Evolutionary conservation across 495 filamentous ascomycete species (phyloP).

Genomic region (Bryoglossum gracile): DNA sequence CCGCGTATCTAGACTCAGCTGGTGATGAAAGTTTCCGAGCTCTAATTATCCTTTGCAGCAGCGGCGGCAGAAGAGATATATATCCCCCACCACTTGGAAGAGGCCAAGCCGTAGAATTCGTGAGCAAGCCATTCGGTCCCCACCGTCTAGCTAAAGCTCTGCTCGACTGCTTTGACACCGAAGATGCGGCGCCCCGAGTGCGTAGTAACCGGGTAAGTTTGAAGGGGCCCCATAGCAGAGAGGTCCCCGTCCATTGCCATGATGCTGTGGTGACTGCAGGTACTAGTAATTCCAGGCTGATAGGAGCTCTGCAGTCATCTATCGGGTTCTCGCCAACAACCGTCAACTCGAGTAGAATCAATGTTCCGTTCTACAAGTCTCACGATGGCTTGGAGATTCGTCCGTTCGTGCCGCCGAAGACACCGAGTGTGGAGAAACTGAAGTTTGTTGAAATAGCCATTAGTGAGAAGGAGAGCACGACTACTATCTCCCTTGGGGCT

Average conservation of each 20-base stretch:
- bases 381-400: no score
- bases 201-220: slow-evolving; percentile 7
- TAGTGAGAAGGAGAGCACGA: no score
- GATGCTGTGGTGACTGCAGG: slow-evolving; percentile 10
- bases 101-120: slow-evolving; percentile 12
- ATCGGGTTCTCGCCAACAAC: slow-evolving; percentile 17
- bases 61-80: slow-evolving; percentile 8
- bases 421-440: no score
- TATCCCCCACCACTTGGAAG: not conserved
- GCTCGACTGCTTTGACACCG: slow-evolving; percentile 13
- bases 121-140: slow-evolving; percentile 20
- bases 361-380: no score
- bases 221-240: not conserved
- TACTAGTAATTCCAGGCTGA: slow-evolving; percentile 10
- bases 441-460: no score
- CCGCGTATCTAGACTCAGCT: slow-evolving; percentile 1
- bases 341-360: slow-evolving; percentile 1
- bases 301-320: slow-evolving; percentile 19
- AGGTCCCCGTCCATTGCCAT: not conserved
- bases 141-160: slow-evolving; percentile 17
- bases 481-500: no score
- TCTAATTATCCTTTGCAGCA: slow-evolving; percentile 14
- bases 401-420: no score
- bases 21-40: not conserved
- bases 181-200: slow-evolving; percentile 4